Conservation (phyloP, 139 green algal species). For the Chlamydomonas applanata region DNA sequence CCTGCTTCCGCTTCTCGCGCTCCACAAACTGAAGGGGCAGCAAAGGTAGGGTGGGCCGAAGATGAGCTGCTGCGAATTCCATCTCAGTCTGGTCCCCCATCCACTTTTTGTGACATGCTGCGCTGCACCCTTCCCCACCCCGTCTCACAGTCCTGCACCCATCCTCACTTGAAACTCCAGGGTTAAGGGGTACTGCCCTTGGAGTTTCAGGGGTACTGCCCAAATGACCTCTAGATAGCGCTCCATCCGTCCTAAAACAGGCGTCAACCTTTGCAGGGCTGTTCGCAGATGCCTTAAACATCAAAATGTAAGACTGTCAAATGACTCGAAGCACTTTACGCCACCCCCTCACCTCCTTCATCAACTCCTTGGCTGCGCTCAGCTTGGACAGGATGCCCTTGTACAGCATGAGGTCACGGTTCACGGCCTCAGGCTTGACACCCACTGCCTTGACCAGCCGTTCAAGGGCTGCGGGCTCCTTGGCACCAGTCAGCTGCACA, state of each 20-base stretch:
- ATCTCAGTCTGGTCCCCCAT: no score
- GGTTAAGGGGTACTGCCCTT: no score
- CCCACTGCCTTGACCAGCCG: constrained; percentile 68
- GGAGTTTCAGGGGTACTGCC: no score
- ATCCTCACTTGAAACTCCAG: no score
- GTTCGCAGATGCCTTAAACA: neutral
- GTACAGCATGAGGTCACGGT: constrained; percentile 86
- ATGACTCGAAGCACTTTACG: neutral
- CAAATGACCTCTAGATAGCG: constrained; percentile 43
- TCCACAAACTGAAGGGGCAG: constrained; percentile 51
- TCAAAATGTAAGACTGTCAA: neutral
- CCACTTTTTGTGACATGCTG: no score
- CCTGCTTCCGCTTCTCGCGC: constrained; percentile 82
- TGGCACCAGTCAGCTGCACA: constrained; percentile 84
- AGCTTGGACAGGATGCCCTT: constrained; percentile 90
- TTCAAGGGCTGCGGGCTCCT: constrained; percentile 84
- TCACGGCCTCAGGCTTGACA: constrained; percentile 74
- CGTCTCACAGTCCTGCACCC: no score
- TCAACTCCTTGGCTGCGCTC: constrained; percentile 82
- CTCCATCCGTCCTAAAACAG: neutral
- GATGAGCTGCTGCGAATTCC: no score
- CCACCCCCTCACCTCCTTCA: constrained; percentile 43
- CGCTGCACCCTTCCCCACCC: no score
- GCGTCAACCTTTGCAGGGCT: neutral
- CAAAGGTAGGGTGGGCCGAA: no score